Evolutionary conservation across 805 yeast genomes (phyloP).

Genomic region (Suhomyces sp.): DNA sequence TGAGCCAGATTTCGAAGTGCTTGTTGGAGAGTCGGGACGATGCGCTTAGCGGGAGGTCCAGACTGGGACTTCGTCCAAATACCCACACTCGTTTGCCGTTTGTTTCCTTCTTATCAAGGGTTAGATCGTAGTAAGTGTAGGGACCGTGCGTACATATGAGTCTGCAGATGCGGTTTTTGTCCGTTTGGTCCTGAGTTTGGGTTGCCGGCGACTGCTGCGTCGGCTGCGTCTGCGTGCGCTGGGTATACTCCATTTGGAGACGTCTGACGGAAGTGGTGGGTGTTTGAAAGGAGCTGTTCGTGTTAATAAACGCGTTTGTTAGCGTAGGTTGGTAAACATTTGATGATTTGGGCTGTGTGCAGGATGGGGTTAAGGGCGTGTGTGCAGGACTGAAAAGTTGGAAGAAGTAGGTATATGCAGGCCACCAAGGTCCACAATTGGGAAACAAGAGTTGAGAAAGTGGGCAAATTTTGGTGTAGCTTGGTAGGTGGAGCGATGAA

Average conservation of each 20-base stretch:
- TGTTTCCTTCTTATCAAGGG: slow-evolving; percentile 24
- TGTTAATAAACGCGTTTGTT: too few relatives aligned
- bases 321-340: too few relatives aligned
- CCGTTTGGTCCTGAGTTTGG: slow-evolving; percentile 25
- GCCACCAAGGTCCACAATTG: too few relatives aligned
- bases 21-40: slow-evolving; percentile 67
- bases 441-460: too few relatives aligned
- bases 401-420: too few relatives aligned
- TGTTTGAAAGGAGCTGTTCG: too few relatives aligned
- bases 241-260: slow-evolving; percentile 24
- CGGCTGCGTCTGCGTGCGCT: slow-evolving; percentile 22
- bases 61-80: slow-evolving; percentile 69
- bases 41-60: slow-evolving; percentile 62
- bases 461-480: too few relatives aligned
- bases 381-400: too few relatives aligned
- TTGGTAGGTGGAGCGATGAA: too few relatives aligned
- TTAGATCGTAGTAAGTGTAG: slow-evolving; percentile 47
- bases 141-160: slow-evolving; percentile 62
- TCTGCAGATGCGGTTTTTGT: slow-evolving; percentile 46
- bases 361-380: too few relatives aligned
- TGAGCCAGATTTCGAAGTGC: slow-evolving; percentile 73
- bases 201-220: slow-evolving; percentile 37
- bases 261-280: too few relatives aligned
- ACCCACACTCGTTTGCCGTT: slow-evolving; percentile 50
- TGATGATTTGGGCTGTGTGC: too few relatives aligned